Conservation (phyloP, 2,329 filamentous ascomycete species). For the Alternaria dauci region DNA sequence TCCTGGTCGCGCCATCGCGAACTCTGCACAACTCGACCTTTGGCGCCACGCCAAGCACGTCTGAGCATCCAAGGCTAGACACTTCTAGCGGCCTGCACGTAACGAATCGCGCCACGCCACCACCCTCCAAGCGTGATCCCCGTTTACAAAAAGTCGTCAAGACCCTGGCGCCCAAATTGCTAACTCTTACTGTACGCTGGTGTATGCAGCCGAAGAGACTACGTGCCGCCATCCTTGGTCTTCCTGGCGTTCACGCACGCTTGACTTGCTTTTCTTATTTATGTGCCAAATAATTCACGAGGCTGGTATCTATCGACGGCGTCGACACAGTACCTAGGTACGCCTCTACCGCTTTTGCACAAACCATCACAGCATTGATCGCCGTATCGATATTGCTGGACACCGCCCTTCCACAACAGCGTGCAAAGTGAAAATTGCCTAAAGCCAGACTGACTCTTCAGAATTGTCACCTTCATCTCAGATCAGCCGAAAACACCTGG, state of each 20-base stretch:
- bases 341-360: neutral
- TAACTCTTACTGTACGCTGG: slow-evolving; percentile 1
- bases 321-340: neutral
- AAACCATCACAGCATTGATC: slow-evolving; percentile 22
- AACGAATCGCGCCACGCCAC: slow-evolving; percentile 29
- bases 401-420: slow-evolving; percentile 27
- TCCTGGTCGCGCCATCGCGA: slow-evolving; percentile 25
- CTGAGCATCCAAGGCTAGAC: slow-evolving; percentile 36
- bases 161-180: slow-evolving; percentile 34
- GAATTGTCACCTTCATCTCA: slow-evolving; percentile 25
- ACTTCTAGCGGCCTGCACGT: slow-evolving; percentile 28
- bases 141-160: slow-evolving; percentile 35
- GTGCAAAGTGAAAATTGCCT: slow-evolving; percentile 32
- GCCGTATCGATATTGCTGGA: slow-evolving; percentile 29
- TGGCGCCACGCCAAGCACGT: slow-evolving; percentile 33
- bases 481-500: slow-evolving; percentile 44
- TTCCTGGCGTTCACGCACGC: slow-evolving; percentile 10
- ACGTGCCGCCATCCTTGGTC: slow-evolving; percentile 22
- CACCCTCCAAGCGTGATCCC: slow-evolving; percentile 37
- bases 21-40: slow-evolving; percentile 42
- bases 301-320: neutral
- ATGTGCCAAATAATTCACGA: slow-evolving; percentile 8
- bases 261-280: slow-evolving; percentile 15
- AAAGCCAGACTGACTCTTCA: slow-evolving; percentile 29
- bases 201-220: slow-evolving; percentile 15